phyloP scores from a whole-genome alignment of 768 basidiomycete species.

The Suillus occidentalis region DNA sequence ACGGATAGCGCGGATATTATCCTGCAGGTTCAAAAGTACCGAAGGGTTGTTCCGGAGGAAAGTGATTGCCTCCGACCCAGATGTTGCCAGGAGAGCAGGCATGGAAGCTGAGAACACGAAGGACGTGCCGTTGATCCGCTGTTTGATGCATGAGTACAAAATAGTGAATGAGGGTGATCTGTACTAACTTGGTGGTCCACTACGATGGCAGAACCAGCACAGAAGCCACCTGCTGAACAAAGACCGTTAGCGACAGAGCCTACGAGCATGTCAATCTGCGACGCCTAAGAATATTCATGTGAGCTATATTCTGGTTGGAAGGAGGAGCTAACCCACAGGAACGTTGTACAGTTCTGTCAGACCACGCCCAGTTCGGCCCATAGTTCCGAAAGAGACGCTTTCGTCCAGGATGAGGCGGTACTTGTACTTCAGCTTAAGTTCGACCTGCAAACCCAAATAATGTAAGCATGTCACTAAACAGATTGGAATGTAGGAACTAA shows the following conservation, averaged over 20 bases:
- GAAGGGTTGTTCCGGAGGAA: conserved; percentile 75
- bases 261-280: conserved; percentile 92
- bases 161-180: background rate
- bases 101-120: conserved; percentile 97
- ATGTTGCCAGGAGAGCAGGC: conserved; percentile 86
- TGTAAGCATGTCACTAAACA: conserved; percentile 4
- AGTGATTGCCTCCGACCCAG: conserved; percentile 83
- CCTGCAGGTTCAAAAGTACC: conserved; percentile 72
- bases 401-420: conserved; percentile 95
- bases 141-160: background rate
- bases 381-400: conserved; percentile 87
- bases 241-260: conserved; percentile 87
- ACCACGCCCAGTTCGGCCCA: conserved; percentile 92
- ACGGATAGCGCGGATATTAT: conserved; percentile 80
- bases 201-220: conserved; percentile 81
- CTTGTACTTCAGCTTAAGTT: conserved; percentile 94
- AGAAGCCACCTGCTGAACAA: conserved; percentile 89
- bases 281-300: conserved; percentile 49
- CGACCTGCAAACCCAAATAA: conserved; percentile 56
- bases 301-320: background rate
- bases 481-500: conserved; percentile 37
- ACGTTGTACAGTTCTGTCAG: conserved; percentile 94
- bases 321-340: conserved; percentile 54
- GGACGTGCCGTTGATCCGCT: conserved; percentile 94
- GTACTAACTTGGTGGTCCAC: conserved; percentile 79